Evolutionary conservation across 2,329 filamentous ascomycete species (phyloP).

Genomic region (Rosellinia necatrix): DNA sequence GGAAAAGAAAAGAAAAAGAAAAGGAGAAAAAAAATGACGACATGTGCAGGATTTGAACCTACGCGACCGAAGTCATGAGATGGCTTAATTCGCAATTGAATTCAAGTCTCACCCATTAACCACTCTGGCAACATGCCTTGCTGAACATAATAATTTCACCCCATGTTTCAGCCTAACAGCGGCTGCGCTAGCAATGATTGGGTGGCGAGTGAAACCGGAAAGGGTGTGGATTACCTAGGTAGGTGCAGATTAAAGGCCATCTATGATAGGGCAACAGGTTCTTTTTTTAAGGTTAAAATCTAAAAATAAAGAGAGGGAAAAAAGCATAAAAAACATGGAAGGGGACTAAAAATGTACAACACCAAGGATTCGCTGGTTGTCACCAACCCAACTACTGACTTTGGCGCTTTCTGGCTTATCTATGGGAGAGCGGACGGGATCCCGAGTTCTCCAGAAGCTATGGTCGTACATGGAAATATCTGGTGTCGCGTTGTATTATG

Average conservation of each 20-base stretch:
- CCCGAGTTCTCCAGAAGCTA: constrained; percentile 12
- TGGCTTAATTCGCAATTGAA: constrained; percentile 28
- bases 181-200: too few species aligned
- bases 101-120: constrained; percentile 42
- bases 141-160: too few species aligned
- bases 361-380: background rate
- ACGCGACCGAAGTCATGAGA: constrained; percentile 40
- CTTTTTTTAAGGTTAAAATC: too few species aligned
- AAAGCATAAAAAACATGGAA: background rate
- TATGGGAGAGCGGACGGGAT: constrained; percentile 17
- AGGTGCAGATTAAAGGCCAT: too few species aligned
- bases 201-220: too few species aligned
- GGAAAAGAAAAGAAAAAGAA: too few species aligned
- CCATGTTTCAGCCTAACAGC: too few species aligned
- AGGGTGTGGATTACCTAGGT: too few species aligned
- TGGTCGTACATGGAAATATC: constrained; percentile 9
- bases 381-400: background rate
- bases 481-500: background rate
- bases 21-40: constrained; percentile 20
- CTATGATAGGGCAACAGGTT: too few species aligned
- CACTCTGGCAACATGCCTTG: constrained; percentile 39
- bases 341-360: background rate
- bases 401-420: constrained; percentile 5
- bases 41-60: constrained; percentile 41
- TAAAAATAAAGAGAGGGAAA: background rate